phyloP scores from a whole-genome alignment of 108 stramenopile species.

The Skeletonema potamos region DNA sequence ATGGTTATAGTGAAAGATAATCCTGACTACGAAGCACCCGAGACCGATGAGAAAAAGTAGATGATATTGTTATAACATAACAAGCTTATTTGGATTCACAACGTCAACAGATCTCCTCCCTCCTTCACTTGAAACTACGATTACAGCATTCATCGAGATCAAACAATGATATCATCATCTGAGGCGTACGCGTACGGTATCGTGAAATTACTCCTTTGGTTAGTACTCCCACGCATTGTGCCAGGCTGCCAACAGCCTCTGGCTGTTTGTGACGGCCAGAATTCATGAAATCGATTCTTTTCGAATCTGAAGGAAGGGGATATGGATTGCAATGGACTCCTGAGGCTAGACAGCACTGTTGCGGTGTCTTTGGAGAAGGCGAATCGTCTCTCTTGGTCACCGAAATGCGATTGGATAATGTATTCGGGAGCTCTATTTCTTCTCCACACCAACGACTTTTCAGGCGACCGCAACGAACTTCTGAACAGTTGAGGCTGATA shows the following conservation, averaged over 20 bases:
- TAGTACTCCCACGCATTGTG: not conserved
- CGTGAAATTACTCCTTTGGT: not conserved
- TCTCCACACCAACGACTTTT: not conserved
- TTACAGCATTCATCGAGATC: not conserved
- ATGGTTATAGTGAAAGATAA: constrained; percentile 94
- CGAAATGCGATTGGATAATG: not conserved
- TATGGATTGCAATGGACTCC: not conserved
- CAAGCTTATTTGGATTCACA: not conserved
- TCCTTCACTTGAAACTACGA: no score
- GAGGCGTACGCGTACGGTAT: not conserved
- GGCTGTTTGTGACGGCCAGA: not conserved
- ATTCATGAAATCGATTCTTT: not conserved
- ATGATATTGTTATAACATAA: not conserved
- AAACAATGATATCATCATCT: not conserved
- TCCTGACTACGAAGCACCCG: constrained; percentile 73
- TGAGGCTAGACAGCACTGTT: no score
- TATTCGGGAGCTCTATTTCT: not conserved
- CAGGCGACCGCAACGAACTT: not conserved
- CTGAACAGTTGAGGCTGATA: not conserved
- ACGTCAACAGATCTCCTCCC: no score
- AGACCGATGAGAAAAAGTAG: constrained; percentile 8
- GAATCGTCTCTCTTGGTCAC: not conserved
- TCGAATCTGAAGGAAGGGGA: not conserved
- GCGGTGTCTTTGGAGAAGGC: not conserved
- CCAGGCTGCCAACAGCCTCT: not conserved